These are phyloP conservation scores for Chaetothyriales sp. DNA, from an alignment of 2,329 filamentous ascomycete genomes.

Conservation along the genomic window DNA sequence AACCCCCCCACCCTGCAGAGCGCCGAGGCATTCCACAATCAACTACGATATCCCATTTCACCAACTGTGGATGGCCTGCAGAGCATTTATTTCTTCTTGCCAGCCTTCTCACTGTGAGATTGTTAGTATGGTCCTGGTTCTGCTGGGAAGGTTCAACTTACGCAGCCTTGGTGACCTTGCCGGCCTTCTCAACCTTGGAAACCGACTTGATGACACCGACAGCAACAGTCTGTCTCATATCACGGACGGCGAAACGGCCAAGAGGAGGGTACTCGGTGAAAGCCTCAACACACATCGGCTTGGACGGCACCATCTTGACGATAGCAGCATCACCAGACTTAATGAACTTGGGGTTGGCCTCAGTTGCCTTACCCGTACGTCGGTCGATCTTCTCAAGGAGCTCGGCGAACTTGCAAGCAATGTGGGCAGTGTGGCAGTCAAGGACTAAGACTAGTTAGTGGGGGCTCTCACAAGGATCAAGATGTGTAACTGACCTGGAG, in stretches of 20 bases:
- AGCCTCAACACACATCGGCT: conserved; percentile 99
- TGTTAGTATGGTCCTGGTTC: not conserved
- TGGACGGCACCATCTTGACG: conserved; percentile 99
- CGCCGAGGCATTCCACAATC: not conserved
- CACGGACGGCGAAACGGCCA: conserved; percentile 99
- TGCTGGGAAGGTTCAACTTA: not conserved
- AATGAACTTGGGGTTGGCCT: conserved; percentile 94
- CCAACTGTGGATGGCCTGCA: not conserved
- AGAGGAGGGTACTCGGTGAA: conserved; percentile 99
- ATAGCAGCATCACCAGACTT: conserved; percentile 99
- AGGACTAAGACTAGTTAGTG: conserved; percentile 42
- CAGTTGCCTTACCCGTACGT: conserved; percentile 96
- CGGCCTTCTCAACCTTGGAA: conserved; percentile 44
- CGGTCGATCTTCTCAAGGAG: conserved; percentile 99
- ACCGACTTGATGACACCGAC: conserved; percentile 75
- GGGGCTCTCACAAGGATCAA: not conserved
- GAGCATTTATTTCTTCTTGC: conserved; percentile 12
- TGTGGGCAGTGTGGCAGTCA: conserved; percentile 99
- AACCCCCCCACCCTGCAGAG: not conserved
- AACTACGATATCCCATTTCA: not conserved
- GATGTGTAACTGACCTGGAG: conserved; percentile 37
- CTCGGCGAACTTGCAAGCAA: conserved; percentile 99
- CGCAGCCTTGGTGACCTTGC: conserved; percentile 40
- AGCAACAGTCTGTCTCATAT: conserved; percentile 50
- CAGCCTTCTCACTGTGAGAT: conserved; percentile 12